Evolutionary conservation across 352 stramenopile genomes (phyloP).

Genomic region (Phytophthora vignae): DNA sequence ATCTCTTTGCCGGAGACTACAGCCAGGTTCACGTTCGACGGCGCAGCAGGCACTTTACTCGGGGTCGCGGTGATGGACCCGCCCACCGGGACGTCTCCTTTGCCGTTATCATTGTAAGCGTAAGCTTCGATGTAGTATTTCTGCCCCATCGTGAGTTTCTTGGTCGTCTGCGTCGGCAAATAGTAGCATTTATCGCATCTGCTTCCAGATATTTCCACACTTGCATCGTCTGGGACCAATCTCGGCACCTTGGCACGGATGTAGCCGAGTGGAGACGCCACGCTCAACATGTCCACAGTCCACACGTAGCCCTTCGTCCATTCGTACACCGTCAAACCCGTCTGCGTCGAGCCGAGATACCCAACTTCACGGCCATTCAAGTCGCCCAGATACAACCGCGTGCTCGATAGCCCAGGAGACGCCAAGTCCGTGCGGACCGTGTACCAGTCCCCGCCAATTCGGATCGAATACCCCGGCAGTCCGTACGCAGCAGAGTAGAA

Average conservation of each 20-base stretch:
- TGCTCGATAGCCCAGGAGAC: slow-evolving; percentile 46
- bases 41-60: slow-evolving; percentile 87
- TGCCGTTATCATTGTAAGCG: slow-evolving; percentile 80
- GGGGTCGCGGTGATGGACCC: slow-evolving; percentile 58
- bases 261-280: slow-evolving; percentile 47
- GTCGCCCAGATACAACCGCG: slow-evolving; percentile 66
- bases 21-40: slow-evolving; percentile 86
- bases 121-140: slow-evolving; percentile 84
- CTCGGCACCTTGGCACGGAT: slow-evolving; percentile 67
- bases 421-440: slow-evolving; percentile 52
- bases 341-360: slow-evolving; percentile 54
- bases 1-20: slow-evolving; percentile 91
- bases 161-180: slow-evolving; percentile 61
- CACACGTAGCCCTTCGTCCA: slow-evolving; percentile 78
- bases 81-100: slow-evolving; percentile 50
- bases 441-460: slow-evolving; percentile 70
- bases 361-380: slow-evolving; percentile 59
- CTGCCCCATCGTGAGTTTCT: slow-evolving; percentile 57
- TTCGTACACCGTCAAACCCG: slow-evolving; percentile 55
- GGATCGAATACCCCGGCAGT: slow-evolving; percentile 58
- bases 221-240: slow-evolving; percentile 49
- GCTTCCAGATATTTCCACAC: slow-evolving; percentile 48
- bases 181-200: slow-evolving; percentile 77
- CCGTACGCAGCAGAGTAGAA: slow-evolving; percentile 61
- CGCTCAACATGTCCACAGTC: slow-evolving; percentile 57